Evolutionary conservation across 2,329 filamentous ascomycete species (phyloP).

Genomic region (Xylaria sp.): DNA sequence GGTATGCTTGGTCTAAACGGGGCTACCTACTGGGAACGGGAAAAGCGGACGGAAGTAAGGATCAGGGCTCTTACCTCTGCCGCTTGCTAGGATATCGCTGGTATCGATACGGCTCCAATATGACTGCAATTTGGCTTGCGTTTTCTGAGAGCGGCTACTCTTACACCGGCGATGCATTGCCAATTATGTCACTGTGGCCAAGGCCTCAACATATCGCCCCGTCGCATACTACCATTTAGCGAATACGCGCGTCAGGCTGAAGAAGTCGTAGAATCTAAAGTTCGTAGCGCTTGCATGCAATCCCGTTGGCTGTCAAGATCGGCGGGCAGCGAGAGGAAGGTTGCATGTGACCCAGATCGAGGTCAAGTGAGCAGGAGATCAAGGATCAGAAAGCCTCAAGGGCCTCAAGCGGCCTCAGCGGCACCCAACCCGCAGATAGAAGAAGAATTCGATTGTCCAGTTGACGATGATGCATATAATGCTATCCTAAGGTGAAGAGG

Average conservation of each 20-base stretch:
- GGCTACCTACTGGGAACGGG: neutral
- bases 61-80: constrained; percentile 16
- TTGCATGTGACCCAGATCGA: constrained; percentile 38
- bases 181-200: constrained; percentile 21
- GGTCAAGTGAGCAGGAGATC: constrained; percentile 32
- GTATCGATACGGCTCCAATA: constrained; percentile 11
- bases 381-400: constrained; percentile 15
- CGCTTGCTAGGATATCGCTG: constrained; percentile 15
- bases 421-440: constrained; percentile 24
- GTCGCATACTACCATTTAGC: neutral
- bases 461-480: constrained; percentile 21
- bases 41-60: constrained; percentile 2
- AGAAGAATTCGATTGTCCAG: constrained; percentile 16
- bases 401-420: constrained; percentile 13
- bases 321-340: constrained; percentile 19
- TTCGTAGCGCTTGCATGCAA: constrained; percentile 17
- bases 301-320: constrained; percentile 26
- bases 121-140: constrained; percentile 1
- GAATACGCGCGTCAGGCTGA: neutral
- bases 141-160: constrained; percentile 34
- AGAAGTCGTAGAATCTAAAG: constrained; percentile 18
- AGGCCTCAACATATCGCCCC: neutral
- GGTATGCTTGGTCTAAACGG: neutral
- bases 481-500: constrained; percentile 9
- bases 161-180: constrained; percentile 24